These are phyloP conservation scores for Haplosporangium sp. DNA, from an alignment of 371 early-diverging fungal genomes.

Conservation along the genomic window DNA sequence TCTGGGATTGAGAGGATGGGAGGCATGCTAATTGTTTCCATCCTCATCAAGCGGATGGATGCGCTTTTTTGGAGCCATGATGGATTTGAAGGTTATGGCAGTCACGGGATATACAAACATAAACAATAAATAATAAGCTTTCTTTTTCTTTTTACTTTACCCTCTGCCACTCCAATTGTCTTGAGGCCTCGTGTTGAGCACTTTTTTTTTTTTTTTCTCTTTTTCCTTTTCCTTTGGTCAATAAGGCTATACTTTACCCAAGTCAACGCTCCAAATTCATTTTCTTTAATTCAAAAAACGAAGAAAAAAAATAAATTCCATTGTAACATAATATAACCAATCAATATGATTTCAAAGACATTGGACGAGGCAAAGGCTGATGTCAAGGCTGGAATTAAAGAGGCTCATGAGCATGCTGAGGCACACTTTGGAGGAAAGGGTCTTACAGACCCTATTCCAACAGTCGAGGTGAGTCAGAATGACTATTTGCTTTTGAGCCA, in stretches of 20 bases:
- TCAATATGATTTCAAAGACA: constrained; percentile 45
- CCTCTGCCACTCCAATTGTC: background rate
- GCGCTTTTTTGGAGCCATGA: background rate
- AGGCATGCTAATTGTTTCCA: background rate
- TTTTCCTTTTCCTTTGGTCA: background rate
- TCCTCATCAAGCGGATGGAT: background rate
- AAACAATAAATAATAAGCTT: constrained; percentile 4
- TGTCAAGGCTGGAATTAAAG: constrained; percentile 47
- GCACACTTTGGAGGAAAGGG: constrained; percentile 62
- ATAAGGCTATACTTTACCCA: background rate
- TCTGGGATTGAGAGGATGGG: no score
- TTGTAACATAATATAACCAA: constrained; percentile 3
- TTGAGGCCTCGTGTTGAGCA: constrained; percentile 7
- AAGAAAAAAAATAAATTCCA: background rate
- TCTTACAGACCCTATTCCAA: constrained; percentile 70
- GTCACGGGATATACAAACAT: background rate
- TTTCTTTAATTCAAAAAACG: background rate
- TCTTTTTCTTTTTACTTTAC: background rate
- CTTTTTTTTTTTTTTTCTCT: background rate
- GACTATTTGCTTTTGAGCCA: background rate
- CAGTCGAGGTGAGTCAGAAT: constrained; percentile 64
- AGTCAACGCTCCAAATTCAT: background rate
- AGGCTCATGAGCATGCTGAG: constrained; percentile 48
- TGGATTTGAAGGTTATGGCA: background rate
- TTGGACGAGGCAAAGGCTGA: constrained; percentile 52